phyloP scores from a whole-genome alignment of 2,329 filamentous ascomycete genomes.

The Diplodia intermedia region DNA sequence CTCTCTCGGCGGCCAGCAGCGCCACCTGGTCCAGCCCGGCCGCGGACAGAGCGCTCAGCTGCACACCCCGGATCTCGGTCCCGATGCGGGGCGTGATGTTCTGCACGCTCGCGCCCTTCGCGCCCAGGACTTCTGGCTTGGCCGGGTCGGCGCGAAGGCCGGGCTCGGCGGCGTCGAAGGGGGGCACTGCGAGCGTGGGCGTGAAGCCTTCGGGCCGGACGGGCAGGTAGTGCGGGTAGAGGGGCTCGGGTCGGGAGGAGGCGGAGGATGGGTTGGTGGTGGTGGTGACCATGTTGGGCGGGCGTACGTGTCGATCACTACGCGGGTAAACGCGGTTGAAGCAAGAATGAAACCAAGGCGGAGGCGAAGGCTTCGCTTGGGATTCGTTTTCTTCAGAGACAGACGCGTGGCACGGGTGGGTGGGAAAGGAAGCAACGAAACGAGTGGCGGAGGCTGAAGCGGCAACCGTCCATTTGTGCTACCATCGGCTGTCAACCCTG shows the following conservation, averaged over 20 bases:
- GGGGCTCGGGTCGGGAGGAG: neutral
- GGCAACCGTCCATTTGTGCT: neutral
- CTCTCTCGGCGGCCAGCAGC: conserved; percentile 49
- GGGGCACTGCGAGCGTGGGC: conserved; percentile 17
- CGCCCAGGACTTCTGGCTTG: conserved; percentile 52
- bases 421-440: no score
- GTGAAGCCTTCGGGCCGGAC: conserved; percentile 25
- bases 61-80: conserved; percentile 50
- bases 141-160: conserved; percentile 52
- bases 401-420: neutral
- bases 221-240: conserved; percentile 29
- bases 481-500: neutral
- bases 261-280: neutral
- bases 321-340: conserved; percentile 1
- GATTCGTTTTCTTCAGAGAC: conserved; percentile 3
- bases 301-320: neutral
- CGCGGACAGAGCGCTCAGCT: conserved; percentile 56
- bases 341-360: neutral
- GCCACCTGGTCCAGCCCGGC: conserved; percentile 60
- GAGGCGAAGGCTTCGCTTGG: neutral
- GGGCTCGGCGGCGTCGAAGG: conserved; percentile 41
- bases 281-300: neutral
- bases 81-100: conserved; percentile 43
- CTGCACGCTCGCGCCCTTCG: conserved; percentile 38
- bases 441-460: neutral